These are phyloP conservation scores for Fusarium newnesense DNA, from an alignment of 2,329 filamentous ascomycete species.

Conservation along the genomic window DNA sequence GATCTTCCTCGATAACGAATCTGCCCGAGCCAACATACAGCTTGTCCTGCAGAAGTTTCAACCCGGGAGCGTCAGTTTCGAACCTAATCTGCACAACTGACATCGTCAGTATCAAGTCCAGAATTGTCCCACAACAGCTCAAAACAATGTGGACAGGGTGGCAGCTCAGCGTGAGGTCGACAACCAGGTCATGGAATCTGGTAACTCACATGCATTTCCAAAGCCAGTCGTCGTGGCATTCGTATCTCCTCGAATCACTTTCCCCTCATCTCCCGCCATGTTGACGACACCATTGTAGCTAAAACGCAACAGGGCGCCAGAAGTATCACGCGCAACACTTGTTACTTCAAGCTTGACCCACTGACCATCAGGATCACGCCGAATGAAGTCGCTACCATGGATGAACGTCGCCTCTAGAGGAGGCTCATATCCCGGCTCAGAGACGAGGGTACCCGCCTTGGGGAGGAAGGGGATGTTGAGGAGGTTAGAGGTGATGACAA, in stretches of 20 bases:
- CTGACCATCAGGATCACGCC: slow-evolving; percentile 50
- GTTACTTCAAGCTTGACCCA: slow-evolving; percentile 53
- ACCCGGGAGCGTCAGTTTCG: slow-evolving; percentile 50
- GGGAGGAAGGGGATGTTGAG: slow-evolving; percentile 49
- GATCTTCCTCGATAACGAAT: slow-evolving; percentile 51
- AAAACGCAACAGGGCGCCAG: slow-evolving; percentile 49
- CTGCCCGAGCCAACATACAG: slow-evolving; percentile 55
- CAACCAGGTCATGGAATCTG: not conserved
- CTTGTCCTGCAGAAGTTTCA: slow-evolving; percentile 51
- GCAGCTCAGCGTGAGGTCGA: not conserved
- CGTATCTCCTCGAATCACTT: slow-evolving; percentile 47
- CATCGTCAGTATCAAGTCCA: not conserved
- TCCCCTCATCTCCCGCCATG: slow-evolving; percentile 47
- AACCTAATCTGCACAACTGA: slow-evolving; percentile 52
- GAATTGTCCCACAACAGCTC: not conserved
- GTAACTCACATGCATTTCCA: slow-evolving; percentile 51
- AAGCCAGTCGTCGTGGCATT: slow-evolving; percentile 53
- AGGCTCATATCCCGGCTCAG: slow-evolving; percentile 50
- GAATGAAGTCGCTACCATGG: slow-evolving; percentile 54
- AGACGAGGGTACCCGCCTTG: slow-evolving; percentile 47
- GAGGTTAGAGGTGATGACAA: slow-evolving; percentile 47
- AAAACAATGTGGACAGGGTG: not conserved
- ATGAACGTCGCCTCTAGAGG: slow-evolving; percentile 51
- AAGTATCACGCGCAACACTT: slow-evolving; percentile 47
- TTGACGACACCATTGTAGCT: slow-evolving; percentile 53